Evolutionary conservation across 208 protist genomes (phyloP), one percentile per base, ranked within the genome.

Genomic region (Acanthamoeba pearcei): DNA sequence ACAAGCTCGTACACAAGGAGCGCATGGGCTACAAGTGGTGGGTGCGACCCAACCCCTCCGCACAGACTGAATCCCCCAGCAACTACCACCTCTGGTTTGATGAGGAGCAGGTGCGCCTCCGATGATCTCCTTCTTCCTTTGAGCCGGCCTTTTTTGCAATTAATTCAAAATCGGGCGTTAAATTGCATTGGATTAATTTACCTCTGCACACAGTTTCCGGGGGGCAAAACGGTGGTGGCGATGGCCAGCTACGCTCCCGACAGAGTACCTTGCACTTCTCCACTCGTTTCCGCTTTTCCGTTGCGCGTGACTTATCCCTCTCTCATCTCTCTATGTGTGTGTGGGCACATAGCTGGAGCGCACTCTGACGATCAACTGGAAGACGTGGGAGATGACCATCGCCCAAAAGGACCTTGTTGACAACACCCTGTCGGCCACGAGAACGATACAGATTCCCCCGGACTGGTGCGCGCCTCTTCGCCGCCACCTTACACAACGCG

Each of bases 301-400:
- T 9, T 82, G 12, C 38, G 12, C 35, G 6, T 82, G 8, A 49
- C 12, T 49, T 5, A 3, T 55, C 51, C 12, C 51, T 15, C 51
- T 55, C 51, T 55, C 12, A 15, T 5, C 51, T 55, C n/a, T n/a
- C n/a, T n/a, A n/a, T n/a, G n/a, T n/a, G 57, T 5, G 0, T 64
- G 5, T 1, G 0, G 10, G 1, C 49, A 17, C 57, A 6, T 51
- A 88, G 80, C 13, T 88, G 80, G 80, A 88, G 53, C 80, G 80
- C 12, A 88, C 80, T 35, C 32, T 88, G 32, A 88, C 80, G 3
- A 88, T 88, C 80, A 88, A 88, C 80, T 88, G 80, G 80, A 88
- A 88, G 53, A 88, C 80, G 42, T 88, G 80, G 80, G 80, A 88
- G 80, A 32, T 88, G 46, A 88, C 51, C 49, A 88, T 88, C 49